These are phyloP conservation scores for Colletotrichum sp. DNA, from an alignment of 2,329 filamentous ascomycete genomes.

Conservation along the genomic window DNA sequence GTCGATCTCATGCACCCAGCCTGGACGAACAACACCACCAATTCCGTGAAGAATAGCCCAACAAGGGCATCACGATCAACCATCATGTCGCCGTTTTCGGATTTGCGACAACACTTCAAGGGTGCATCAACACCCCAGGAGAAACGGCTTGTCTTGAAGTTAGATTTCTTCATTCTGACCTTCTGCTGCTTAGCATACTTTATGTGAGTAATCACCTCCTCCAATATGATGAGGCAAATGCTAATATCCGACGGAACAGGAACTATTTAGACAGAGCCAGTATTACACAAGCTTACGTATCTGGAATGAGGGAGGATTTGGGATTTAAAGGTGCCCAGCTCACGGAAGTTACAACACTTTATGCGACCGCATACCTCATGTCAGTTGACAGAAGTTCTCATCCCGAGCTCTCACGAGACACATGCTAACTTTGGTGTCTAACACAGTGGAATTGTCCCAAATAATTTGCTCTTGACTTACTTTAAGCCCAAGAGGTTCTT, in stretches of 20 bases:
- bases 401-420: background rate
- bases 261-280: slow-evolving; percentile 1
- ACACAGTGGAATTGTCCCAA: background rate
- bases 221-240: background rate
- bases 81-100: background rate
- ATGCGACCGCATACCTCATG: background rate
- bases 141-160: background rate
- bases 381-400: background rate
- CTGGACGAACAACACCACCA: background rate
- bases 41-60: background rate
- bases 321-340: background rate
- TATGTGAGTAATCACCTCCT: background rate
- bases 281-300: background rate
- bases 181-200: background rate
- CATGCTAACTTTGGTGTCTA: background rate
- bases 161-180: slow-evolving; percentile 1
- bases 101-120: background rate
- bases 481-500: background rate
- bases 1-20: background rate
- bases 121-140: background rate
- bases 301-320: background rate
- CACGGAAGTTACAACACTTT: background rate
- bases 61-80: background rate
- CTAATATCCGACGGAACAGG: background rate
- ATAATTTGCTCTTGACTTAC: background rate